Evolutionary conservation across 1,284 basidiomycete genomes (phyloP).

Genomic region (Lentinula novae-zelandiae): DNA sequence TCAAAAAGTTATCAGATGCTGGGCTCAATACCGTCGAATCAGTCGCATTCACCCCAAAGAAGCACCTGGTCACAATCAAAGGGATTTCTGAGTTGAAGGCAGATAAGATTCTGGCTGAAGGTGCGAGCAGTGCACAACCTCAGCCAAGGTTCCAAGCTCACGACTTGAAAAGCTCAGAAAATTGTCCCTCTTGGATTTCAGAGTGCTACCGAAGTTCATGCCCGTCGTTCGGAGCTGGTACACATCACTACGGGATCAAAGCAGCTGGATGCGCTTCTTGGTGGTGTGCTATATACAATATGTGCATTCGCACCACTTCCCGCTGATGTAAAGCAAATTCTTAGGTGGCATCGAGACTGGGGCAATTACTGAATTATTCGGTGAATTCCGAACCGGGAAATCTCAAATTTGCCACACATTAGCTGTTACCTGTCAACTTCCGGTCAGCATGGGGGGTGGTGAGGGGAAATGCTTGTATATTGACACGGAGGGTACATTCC

Average conservation of each 20-base stretch:
- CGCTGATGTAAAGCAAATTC: neutral
- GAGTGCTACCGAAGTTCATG: constrained; percentile 97
- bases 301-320: neutral
- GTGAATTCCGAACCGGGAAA: constrained; percentile 98
- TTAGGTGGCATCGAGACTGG: constrained; percentile 96
- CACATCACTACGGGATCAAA: constrained; percentile 97
- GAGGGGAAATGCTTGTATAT: constrained; percentile 99
- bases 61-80: constrained; percentile 87
- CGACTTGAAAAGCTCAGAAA: constrained; percentile 70
- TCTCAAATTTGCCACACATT: constrained; percentile 98
- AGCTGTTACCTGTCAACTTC: constrained; percentile 97
- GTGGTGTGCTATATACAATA: constrained; percentile 54
- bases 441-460: constrained; percentile 96
- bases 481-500: constrained; percentile 99
- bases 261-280: constrained; percentile 92
- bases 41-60: constrained; percentile 97
- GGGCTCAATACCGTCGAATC: constrained; percentile 95
- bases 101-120: constrained; percentile 93
- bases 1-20: constrained; percentile 94
- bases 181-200: constrained; percentile 98
- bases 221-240: constrained; percentile 92
- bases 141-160: neutral
- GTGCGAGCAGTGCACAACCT: constrained; percentile 38
- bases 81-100: constrained; percentile 98
- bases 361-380: constrained; percentile 97